Percentiles rank a stretch among this genome's conserved stretches.
phyloP scores from a whole-genome alignment of 257 asterid genomes.

The Nemophila menziesii region DNA sequence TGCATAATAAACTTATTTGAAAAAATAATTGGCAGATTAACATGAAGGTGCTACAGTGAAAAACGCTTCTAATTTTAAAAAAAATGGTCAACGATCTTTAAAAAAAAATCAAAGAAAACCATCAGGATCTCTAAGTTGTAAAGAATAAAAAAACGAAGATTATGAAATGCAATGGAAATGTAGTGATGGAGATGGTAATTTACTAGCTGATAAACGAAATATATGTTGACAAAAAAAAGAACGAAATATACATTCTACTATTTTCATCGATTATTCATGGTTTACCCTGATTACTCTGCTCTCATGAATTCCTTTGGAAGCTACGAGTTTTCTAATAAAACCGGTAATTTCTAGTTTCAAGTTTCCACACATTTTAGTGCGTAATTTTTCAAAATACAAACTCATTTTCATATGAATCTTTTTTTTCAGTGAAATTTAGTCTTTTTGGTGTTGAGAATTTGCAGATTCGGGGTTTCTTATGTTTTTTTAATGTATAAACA shows the following conservation, averaged over 20 bases:
- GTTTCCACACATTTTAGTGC: slow-evolving; percentile 2
- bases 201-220: slow-evolving; percentile 38
- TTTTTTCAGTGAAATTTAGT: slow-evolving; percentile 58
- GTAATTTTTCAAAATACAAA: neutral
- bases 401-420: slow-evolving; percentile 11
- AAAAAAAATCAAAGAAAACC: slow-evolving; percentile 55
- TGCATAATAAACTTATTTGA: no score
- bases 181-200: slow-evolving; percentile 25
- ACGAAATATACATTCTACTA: slow-evolving; percentile 43
- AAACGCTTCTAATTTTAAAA: no score
- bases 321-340: slow-evolving; percentile 55
- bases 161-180: slow-evolving; percentile 58
- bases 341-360: slow-evolving; percentile 60
- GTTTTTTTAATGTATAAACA: no score
- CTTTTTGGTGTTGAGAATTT: slow-evolving; percentile 40
- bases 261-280: slow-evolving; percentile 49
- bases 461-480: slow-evolving; percentile 58
- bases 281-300: slow-evolving; percentile 49
- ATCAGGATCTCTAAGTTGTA: slow-evolving; percentile 41
- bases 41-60: no score
- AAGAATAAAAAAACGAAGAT: slow-evolving; percentile 36
- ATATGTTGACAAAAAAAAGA: no score
- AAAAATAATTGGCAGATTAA: no score
- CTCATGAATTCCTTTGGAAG: slow-evolving; percentile 61
- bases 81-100: no score